These are phyloP conservation scores for Spergularia marina DNA, from an alignment of 148 eudicot genomes.

Conservation along the genomic window DNA sequence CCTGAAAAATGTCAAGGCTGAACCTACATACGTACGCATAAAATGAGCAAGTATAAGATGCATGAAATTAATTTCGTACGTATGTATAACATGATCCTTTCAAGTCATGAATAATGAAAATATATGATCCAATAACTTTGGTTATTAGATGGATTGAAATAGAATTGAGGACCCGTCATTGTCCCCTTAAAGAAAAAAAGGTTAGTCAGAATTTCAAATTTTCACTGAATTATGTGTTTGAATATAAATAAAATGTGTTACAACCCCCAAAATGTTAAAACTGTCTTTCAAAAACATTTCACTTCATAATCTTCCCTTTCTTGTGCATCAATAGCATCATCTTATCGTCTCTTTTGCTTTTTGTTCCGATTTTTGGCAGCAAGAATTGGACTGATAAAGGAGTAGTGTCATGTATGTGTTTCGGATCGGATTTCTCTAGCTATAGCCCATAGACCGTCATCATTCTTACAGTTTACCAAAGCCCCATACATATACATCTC, in stretches of 20 bases:
- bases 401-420: slow-evolving; percentile 21
- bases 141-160: background rate
- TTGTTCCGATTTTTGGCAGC: slow-evolving; percentile 30
- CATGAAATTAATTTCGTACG: background rate
- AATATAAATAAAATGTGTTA: background rate
- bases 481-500: slow-evolving; percentile 32
- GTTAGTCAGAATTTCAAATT: background rate
- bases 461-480: slow-evolving; percentile 13
- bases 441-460: slow-evolving; percentile 28
- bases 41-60: background rate
- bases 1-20: too few relatives aligned
- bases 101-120: slow-evolving; percentile 10
- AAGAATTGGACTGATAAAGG: slow-evolving; percentile 27
- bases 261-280: slow-evolving; percentile 22
- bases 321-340: slow-evolving; percentile 12
- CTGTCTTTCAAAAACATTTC: slow-evolving; percentile 11
- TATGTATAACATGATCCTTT: background rate
- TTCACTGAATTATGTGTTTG: slow-evolving; percentile 13
- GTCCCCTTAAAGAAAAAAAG: slow-evolving; percentile 20
- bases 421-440: slow-evolving; percentile 16
- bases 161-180: slow-evolving; percentile 25
- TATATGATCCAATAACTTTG: background rate
- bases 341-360: slow-evolving; percentile 28
- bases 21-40: too few relatives aligned
- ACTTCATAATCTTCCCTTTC: slow-evolving; percentile 15